phyloP scores from a whole-genome alignment of 352 stramenopile genomes.

The Pythium diclinum region DNA sequence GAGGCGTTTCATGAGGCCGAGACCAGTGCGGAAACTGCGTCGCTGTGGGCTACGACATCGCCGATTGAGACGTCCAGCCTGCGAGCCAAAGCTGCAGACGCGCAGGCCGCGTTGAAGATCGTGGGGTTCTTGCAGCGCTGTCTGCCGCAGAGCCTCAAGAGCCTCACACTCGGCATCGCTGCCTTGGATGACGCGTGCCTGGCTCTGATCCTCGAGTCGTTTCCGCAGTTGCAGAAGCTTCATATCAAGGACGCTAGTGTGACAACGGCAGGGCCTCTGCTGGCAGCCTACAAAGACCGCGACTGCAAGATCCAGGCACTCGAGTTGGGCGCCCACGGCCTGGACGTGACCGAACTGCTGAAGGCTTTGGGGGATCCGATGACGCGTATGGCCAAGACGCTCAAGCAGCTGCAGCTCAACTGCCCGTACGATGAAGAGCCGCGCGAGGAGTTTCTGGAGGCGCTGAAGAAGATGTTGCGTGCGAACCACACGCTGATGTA shows the following conservation, averaged over 20 bases:
- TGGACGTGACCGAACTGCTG: not conserved
- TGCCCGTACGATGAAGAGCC: not conserved
- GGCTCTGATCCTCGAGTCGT: not conserved
- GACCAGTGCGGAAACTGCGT: not conserved
- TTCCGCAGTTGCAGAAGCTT: not conserved
- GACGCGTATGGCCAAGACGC: not conserved
- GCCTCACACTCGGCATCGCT: not conserved
- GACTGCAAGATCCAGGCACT: not conserved
- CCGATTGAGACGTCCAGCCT: not conserved
- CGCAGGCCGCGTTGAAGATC: not conserved
- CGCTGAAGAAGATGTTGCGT: not conserved
- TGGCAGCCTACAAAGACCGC: not conserved
- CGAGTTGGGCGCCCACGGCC: not conserved
- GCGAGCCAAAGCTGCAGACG: not conserved
- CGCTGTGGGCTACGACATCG: not conserved
- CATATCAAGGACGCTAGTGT: not conserved
- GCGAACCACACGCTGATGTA: not conserved
- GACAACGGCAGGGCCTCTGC: not conserved
- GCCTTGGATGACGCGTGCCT: not conserved
- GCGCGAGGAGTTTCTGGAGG: not conserved
- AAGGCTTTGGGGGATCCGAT: not conserved
- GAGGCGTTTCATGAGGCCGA: not conserved
- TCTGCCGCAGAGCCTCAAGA: not conserved
- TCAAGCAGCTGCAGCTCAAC: conserved; percentile 1
- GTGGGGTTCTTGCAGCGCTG: not conserved